These are phyloP conservation scores for Aspergillus sp. DNA, from an alignment of 2,329 filamentous ascomycete species.

Conservation along the genomic window DNA sequence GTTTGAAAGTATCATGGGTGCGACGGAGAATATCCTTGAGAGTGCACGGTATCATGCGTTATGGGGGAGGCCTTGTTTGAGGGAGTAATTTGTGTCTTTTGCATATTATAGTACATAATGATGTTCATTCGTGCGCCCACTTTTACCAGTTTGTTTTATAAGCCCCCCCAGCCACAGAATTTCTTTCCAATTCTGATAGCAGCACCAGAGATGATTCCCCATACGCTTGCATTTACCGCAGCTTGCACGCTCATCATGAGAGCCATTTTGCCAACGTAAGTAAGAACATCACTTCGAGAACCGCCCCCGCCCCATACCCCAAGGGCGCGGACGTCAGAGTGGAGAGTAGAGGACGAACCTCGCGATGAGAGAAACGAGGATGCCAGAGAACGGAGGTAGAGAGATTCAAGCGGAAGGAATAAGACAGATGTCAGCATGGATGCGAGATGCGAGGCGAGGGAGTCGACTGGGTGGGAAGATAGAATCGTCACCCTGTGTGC, in stretches of 20 bases:
- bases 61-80: conserved; percentile 20
- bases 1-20: conserved; percentile 25
- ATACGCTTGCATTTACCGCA: conserved; percentile 30
- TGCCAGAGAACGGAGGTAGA: conserved; percentile 36
- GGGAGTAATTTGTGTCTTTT: conserved; percentile 5
- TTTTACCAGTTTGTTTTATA: conserved; percentile 10
- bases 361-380: conserved; percentile 28
- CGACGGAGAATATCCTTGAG: conserved; percentile 28
- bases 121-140: neutral
- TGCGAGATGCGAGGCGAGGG: conserved; percentile 36
- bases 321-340: conserved; percentile 25
- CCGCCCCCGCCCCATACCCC: conserved; percentile 31
- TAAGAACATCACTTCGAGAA: conserved; percentile 21
- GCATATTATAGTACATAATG: conserved; percentile 1
- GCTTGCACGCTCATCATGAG: conserved; percentile 33
- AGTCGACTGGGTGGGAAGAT: conserved; percentile 36
- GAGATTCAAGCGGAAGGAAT: conserved; percentile 35
- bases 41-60: conserved; percentile 32
- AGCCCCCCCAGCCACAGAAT: conserved; percentile 34
- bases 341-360: conserved; percentile 14
- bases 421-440: conserved; percentile 31
- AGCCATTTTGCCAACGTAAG: conserved; percentile 30
- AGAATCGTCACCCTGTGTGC: conserved; percentile 38
- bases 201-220: conserved; percentile 31
- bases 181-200: conserved; percentile 35